These are phyloP conservation scores for Nigrospora sphaerica DNA, from an alignment of 2,329 filamentous ascomycete species.

Conservation along the genomic window DNA sequence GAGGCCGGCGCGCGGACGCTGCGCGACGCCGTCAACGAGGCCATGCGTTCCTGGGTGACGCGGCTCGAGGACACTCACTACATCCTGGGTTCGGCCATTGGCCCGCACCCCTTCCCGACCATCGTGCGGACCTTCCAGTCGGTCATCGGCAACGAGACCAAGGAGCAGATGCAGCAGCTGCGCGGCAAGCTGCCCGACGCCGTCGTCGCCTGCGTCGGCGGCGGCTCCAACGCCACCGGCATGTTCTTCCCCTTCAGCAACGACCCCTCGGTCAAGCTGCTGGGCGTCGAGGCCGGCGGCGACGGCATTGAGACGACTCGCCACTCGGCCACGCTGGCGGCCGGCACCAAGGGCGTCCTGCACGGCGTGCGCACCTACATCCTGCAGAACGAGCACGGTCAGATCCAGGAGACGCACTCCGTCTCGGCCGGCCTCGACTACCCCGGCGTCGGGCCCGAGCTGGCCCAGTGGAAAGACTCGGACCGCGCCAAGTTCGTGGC, in stretches of 20 bases:
- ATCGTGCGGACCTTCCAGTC: slow-evolving; percentile 98
- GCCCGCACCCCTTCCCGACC: slow-evolving; percentile 94
- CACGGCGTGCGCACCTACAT: slow-evolving; percentile 96
- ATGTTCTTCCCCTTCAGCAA: slow-evolving; percentile 98
- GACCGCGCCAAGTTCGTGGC: slow-evolving; percentile 81
- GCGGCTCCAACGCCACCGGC: slow-evolving; percentile 88
- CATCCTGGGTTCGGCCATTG: slow-evolving; percentile 95
- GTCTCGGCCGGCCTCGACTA: slow-evolving; percentile 96
- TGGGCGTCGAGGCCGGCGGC: slow-evolving; percentile 92
- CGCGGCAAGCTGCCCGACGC: slow-evolving; percentile 88
- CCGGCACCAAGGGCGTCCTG: slow-evolving; percentile 83
- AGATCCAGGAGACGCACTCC: slow-evolving; percentile 92
- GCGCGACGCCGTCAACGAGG: slow-evolving; percentile 89
- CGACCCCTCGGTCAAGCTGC: slow-evolving; percentile 75
- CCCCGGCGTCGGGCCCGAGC: slow-evolving; percentile 89
- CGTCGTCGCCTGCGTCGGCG: slow-evolving; percentile 93
- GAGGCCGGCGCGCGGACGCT: slow-evolving; percentile 82
- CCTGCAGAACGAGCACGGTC: slow-evolving; percentile 84
- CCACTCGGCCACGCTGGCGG: slow-evolving; percentile 82
- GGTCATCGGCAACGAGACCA: slow-evolving; percentile 92
- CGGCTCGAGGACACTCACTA: slow-evolving; percentile 93
- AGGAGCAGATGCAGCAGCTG: slow-evolving; percentile 78
- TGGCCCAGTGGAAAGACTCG: slow-evolving; percentile 87
- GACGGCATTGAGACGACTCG: slow-evolving; percentile 81
- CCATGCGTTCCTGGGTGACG: slow-evolving; percentile 88